These are phyloP conservation scores for Fusarium sp. DNA, from an alignment of 2,329 filamentous ascomycete genomes.

Conservation along the genomic window DNA sequence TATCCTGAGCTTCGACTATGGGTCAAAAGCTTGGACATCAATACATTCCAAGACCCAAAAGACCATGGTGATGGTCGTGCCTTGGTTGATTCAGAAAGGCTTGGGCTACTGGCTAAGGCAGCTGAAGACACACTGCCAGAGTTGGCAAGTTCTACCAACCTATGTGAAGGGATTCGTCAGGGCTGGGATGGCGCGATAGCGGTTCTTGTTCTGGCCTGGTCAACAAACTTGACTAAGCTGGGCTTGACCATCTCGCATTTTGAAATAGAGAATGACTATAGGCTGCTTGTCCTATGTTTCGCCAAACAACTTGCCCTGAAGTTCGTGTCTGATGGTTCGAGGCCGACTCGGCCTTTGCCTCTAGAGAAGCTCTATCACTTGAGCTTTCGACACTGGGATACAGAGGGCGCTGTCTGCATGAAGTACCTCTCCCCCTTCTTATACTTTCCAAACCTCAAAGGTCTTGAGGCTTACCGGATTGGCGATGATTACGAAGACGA, in stretches of 20 bases:
- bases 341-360: not conserved
- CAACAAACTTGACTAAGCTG: not conserved
- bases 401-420: not conserved
- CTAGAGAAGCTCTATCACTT: not conserved
- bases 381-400: not conserved
- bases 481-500: not conserved
- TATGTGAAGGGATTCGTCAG: not conserved
- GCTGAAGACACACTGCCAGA: not conserved
- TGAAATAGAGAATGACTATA: not conserved
- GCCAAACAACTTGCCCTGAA: not conserved
- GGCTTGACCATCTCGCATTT: fast-evolving
- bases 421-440: not conserved
- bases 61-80: fast-evolving
- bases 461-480: not conserved
- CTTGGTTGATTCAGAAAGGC: not conserved
- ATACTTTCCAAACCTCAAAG: not conserved
- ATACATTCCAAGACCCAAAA: fast-evolving
- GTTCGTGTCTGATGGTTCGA: fast-evolving
- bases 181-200: not conserved
- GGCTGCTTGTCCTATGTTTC: not conserved
- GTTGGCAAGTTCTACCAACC: not conserved
- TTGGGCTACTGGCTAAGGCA: not conserved
- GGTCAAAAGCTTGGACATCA: not conserved
- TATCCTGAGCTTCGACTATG: slow-evolving; percentile 3
- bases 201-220: not conserved